Evolutionary conservation across 805 yeast species (phyloP).

Genomic region (Wickerhamiella azymoides): DNA sequence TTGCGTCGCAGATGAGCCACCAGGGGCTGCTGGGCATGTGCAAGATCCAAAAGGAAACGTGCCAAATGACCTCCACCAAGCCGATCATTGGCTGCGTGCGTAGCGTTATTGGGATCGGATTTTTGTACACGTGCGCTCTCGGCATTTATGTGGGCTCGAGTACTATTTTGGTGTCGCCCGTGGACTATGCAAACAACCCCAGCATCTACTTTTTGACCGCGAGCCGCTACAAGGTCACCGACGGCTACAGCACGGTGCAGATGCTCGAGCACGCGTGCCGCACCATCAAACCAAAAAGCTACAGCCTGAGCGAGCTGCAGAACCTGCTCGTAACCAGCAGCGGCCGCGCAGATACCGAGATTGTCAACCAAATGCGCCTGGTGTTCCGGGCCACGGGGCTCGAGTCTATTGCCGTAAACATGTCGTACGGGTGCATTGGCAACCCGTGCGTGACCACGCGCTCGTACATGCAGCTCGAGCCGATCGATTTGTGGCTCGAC

Average conservation of each 20-base stretch:
- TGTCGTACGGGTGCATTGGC: slow-evolving; percentile 62
- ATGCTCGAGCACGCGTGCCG: slow-evolving; percentile 65
- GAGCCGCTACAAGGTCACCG: slow-evolving; percentile 69
- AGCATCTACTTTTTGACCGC: slow-evolving; percentile 52
- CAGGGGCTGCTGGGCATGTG: slow-evolving; percentile 59
- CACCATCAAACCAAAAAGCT: slow-evolving; percentile 44
- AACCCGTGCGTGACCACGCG: slow-evolving; percentile 77
- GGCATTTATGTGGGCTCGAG: slow-evolving; percentile 82
- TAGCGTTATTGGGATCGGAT: slow-evolving; percentile 75
- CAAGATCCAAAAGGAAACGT: slow-evolving; percentile 81
- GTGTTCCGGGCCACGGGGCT: slow-evolving; percentile 52
- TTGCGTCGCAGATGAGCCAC: slow-evolving; percentile 45
- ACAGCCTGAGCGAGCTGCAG: slow-evolving; percentile 47
- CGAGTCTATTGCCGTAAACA: slow-evolving; percentile 54
- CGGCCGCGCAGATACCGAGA: slow-evolving; percentile 48
- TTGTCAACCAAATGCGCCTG: slow-evolving; percentile 41
- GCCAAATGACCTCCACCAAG: slow-evolving; percentile 57
- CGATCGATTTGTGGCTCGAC: slow-evolving; percentile 75
- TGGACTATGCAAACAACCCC: slow-evolving; percentile 65
- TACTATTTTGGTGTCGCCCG: slow-evolving; percentile 66
- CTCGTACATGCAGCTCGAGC: slow-evolving; percentile 78
- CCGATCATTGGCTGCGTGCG: slow-evolving; percentile 79
- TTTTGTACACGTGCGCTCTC: slow-evolving; percentile 65
- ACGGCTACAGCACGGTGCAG: slow-evolving; percentile 70
- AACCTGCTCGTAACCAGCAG: slow-evolving; percentile 73